Conservation (phyloP, 1,284 basidiomycete species). For the Ceratobasidium sp. region DNA sequence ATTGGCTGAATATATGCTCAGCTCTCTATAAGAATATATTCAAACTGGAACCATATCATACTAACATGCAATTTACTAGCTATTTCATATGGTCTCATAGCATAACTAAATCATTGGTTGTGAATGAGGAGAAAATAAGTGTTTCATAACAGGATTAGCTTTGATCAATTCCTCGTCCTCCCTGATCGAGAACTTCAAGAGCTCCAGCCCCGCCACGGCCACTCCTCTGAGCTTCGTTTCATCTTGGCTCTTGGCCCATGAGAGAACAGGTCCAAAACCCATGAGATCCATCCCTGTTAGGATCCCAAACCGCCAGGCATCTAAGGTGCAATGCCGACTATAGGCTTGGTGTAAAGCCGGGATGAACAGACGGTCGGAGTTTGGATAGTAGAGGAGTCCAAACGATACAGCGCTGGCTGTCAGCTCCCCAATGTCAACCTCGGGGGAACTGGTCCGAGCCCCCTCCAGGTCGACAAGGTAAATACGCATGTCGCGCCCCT, state of each 20-base stretch:
- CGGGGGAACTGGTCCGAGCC: neutral
- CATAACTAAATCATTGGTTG: no score
- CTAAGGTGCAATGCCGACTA: slow-evolving; percentile 3
- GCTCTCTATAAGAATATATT: no score
- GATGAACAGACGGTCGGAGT: neutral
- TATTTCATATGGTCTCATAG: no score
- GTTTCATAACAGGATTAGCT: slow-evolving; percentile 54
- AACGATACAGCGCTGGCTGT: neutral
- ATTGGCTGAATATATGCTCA: no score
- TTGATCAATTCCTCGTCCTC: neutral
- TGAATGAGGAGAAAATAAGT: no score
- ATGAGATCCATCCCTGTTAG: neutral
- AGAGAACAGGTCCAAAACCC: neutral
- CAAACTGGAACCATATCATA: no score
- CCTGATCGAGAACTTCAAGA: neutral
- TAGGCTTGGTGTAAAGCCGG: slow-evolving; percentile 20
- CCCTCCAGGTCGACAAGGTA: slow-evolving; percentile 14
- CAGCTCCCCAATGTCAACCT: slow-evolving; percentile 9
- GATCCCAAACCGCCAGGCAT: neutral
- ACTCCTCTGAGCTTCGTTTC: neutral
- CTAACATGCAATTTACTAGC: no score
- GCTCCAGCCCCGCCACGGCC: neutral
- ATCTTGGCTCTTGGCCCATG: neutral
- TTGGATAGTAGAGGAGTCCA: neutral
- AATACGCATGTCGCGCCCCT: neutral